These are phyloP conservation scores for Blepharisma japonicum DNA, from an alignment of 73 alveolate genomes.

Conservation along the genomic window DNA sequence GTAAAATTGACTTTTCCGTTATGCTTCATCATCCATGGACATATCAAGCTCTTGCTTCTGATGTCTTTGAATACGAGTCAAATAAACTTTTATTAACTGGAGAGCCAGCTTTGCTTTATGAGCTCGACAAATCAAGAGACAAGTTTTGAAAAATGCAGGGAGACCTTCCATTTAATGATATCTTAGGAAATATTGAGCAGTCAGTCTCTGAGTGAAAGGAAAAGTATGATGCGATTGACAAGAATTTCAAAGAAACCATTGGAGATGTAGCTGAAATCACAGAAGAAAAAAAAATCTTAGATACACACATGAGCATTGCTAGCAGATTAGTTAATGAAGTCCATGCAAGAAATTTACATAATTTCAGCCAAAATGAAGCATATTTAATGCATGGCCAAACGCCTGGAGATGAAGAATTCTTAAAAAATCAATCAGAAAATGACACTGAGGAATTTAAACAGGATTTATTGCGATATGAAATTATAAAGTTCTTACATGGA, in stretches of 20 bases:
- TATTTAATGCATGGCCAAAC: background rate
- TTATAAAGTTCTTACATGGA: background rate
- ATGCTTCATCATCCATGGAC: constrained; percentile 29
- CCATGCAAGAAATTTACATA: background rate
- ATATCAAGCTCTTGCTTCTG: constrained; percentile 7
- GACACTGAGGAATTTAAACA: background rate
- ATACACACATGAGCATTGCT: constrained; percentile 8
- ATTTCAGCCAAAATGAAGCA: background rate
- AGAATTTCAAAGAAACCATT: background rate
- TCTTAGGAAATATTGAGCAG: constrained; percentile 1
- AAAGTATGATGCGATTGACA: constrained; percentile 4
- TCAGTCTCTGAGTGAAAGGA: constrained; percentile 3
- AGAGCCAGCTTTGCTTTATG: background rate
- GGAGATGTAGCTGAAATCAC: constrained; percentile 20
- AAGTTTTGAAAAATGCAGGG: background rate
- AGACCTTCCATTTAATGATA: background rate
- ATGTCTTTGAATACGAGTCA: background rate
- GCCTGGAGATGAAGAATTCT: background rate
- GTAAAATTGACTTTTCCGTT: background rate
- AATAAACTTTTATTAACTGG: background rate
- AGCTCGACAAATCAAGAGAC: background rate
- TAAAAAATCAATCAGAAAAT: background rate
- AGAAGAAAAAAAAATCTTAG: background rate
- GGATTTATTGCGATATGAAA: background rate
- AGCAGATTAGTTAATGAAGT: background rate